Base-by-base conservation (phyloP, 768 basidiomycete genomes). In the Mycena indigotica region DNA sequence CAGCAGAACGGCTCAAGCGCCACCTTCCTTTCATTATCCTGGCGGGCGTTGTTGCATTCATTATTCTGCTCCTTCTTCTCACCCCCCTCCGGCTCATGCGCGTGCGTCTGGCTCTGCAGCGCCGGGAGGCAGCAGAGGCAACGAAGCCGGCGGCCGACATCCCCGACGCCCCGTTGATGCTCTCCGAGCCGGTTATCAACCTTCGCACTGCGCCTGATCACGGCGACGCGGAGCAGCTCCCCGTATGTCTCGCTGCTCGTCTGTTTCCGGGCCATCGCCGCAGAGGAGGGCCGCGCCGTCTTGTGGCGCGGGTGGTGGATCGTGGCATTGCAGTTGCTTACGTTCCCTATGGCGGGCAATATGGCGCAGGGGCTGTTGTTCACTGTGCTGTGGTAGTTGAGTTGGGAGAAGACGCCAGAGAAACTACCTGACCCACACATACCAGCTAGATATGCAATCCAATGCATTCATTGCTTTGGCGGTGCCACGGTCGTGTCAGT, bases 251-350 rank as follows among this genome's bases (percentile, higher is more conserved):
- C 46, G 24, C 46, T 48, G 6, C 5, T 25, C 23, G 5, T 26
- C 8, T 48, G 46, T 26, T 5, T 48, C 6, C 8, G 46, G 3
- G 5, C 5, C 4, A 25, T 53, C 15, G 21, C 28, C 13, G 23
- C 24, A 24, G 52, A 53, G 19, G 52, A 53, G 19, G 52, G 52
- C 21, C 23, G 24, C 3, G 15, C 5, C 21, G 38, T 40, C 10
- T 39, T 53, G 23, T 53, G 38, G 35, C 52, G 52, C 52, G 52
- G 35, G 32, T 53, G 52, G 52, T 53, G 52, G 52, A 48, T 48
- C 46, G 46, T 48, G 4, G 10, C 21, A 26, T n/a, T 48, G 25
- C 46, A 48, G 46, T 48, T 48, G 24, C 8, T 48, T 23, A 28
- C 19, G 6, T 12, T 28, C 24, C 46, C 46, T 23, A 25, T 26